Evolutionary conservation across 2,329 filamentous ascomycete genomes (phyloP).

Genomic region (Colletotrichum phormii): DNA sequence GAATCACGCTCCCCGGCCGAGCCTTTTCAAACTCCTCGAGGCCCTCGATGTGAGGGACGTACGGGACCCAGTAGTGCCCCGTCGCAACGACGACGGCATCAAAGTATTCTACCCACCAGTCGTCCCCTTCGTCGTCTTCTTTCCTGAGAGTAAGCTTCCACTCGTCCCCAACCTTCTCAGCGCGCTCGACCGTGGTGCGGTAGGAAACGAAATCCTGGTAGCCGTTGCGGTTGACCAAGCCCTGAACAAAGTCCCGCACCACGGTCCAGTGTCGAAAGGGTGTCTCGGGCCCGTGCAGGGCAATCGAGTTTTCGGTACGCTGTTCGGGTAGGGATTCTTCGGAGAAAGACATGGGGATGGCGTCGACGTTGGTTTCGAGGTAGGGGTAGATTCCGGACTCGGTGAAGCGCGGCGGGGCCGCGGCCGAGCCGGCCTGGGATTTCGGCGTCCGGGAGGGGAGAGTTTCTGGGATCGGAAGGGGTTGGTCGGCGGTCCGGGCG

Average conservation of each 20-base stretch:
- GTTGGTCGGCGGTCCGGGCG: constrained; percentile 60
- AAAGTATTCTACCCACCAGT: constrained; percentile 73
- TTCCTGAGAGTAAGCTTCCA: constrained; percentile 66
- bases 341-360: constrained; percentile 69
- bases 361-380: constrained; percentile 74
- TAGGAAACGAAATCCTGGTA: constrained; percentile 65
- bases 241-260: constrained; percentile 65
- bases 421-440: constrained; percentile 48
- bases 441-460: constrained; percentile 60
- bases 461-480: constrained; percentile 56
- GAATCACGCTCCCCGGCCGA: constrained; percentile 62
- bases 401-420: constrained; percentile 61
- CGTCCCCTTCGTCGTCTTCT: constrained; percentile 52
- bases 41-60: constrained; percentile 61
- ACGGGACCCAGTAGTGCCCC: constrained; percentile 71
- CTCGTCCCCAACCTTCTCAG: constrained; percentile 59
- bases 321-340: constrained; percentile 63
- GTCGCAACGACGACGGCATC: constrained; percentile 71
- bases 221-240: constrained; percentile 62
- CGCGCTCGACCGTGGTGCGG: constrained; percentile 71
- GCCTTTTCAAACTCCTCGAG: constrained; percentile 58
- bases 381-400: constrained; percentile 72
- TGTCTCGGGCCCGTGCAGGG: constrained; percentile 64
- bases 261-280: constrained; percentile 73
- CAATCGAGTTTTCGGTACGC: constrained; percentile 44